Evolutionary conservation across 352 stramenopile genomes (phyloP), one percentile per base, ranked within the genome.

Genomic region (Detonula confervacea): DNA sequence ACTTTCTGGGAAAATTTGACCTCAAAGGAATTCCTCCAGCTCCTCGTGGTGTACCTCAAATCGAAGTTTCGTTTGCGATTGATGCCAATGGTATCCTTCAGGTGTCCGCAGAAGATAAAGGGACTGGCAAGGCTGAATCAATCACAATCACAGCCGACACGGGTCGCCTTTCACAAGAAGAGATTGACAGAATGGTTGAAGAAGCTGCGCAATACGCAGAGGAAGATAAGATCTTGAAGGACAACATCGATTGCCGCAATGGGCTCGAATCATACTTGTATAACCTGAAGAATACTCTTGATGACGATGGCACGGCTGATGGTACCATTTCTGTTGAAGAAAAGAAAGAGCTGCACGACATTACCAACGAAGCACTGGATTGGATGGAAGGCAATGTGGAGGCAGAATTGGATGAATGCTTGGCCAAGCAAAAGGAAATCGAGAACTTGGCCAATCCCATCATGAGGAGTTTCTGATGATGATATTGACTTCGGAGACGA

Each of bases 371-470:
- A 70, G 96, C 95, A 71, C 95, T 99, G 88, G 97, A 99, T 87
- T 99, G 98, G 98, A 91, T 99, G 42, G 98, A 99, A 80, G 96
- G 98, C 85, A 98, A 99, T 91, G 92, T 97, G 84, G 96, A 98
- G 87, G 95, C 95, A n/a, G 96, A 99, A 77, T 98, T 98, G 88
- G 97, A 98, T 24, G 97, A 99, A 83, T 99, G 96, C 73, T 92
- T 98, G 65, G 86, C 94, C 49, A 97, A 99, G 94, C 96, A 98
- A 88, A 99, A 99, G 92, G 97, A 99, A 89, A 93, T 99, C 30
- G 97, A 99, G 92, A 96, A 97, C 89, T 78, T 98, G 35, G 87
- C 91, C 59, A 99, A 99, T 91, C 98, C 98, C 33, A 99, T 99
- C 91, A 98, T 99, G 95, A 91, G 94, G 75, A 98, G 98, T 87